Evolutionary conservation across 139 green algal genomes (phyloP), one percentile per base, ranked within the genome.

Genomic region (Marvania coccoides): DNA sequence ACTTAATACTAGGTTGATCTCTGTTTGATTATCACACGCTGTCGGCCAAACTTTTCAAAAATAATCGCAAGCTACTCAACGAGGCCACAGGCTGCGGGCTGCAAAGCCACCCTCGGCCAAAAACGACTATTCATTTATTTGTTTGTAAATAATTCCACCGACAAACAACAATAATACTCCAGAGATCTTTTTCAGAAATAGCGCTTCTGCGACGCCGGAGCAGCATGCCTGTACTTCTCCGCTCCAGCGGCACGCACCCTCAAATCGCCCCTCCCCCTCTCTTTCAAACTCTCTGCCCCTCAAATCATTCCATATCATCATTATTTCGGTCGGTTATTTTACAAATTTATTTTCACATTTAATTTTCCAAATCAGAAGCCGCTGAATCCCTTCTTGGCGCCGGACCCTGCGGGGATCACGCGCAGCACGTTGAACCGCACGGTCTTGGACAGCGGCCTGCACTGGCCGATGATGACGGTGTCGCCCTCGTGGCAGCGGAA

Each of bases 381-480:
- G 47, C 53, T 47, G 36, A 86, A 96, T 69, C 77, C 83, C 85
- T 96, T 96, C 81, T 95, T 95, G 55, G 63, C 71, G 53, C 47
- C 67, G 5, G 83, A 72, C 26, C 90, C 89, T 15, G 77, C 65
- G 24, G 94, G 87, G 48, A 89, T 90, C 19, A 98, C 94, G 33
- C 89, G 87, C 69, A 99, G 81, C 67, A 97, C 92, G 75, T 98
- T 98, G 91, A 99, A 99, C 26, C 94, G 83, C 68, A 98, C 91
- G 13, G 94, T 99, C 91, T 99, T 98, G 60, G 88, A 96, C 68
- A 99, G 88, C 6, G 94, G 94, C 69, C 91, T 84, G 92, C 93
- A 98, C 91, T 99, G 89, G 64, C 94, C 94, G 45, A 97, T 82
- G 45, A 91, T 83, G 37, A 99, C 94, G 40, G 67, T 89, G 82